These are phyloP conservation scores for Fusarium sp. DNA, from an alignment of 2,329 filamentous ascomycete genomes.

Conservation along the genomic window DNA sequence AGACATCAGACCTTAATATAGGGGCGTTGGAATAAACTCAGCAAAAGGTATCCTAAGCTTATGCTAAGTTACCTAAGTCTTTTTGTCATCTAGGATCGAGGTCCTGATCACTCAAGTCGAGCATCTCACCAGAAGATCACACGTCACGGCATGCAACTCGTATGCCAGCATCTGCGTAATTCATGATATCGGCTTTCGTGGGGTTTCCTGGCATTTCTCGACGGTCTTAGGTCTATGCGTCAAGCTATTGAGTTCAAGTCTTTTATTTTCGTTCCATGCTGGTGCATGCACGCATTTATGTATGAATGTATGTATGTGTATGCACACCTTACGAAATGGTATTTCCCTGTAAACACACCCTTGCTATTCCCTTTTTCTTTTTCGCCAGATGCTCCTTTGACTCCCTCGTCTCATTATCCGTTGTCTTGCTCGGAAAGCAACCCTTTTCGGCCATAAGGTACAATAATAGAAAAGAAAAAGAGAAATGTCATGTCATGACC, in stretches of 20 bases:
- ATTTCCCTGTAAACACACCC: constrained; percentile 7
- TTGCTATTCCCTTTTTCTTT: not conserved
- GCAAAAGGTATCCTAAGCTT: not conserved
- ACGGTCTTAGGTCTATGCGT: not conserved
- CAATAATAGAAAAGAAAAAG: constrained; percentile 4
- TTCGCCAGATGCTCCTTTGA: constrained; percentile 26
- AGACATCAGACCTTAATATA: not conserved
- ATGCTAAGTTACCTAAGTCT: not conserved
- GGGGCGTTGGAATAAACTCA: not conserved
- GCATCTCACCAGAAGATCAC: not conserved
- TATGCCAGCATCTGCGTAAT: not conserved
- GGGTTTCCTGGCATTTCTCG: not conserved
- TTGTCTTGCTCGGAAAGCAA: constrained; percentile 8
- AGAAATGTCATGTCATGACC: constrained; percentile 4
- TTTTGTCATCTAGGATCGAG: not conserved
- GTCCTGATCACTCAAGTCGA: not conserved
- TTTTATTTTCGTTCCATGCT: not conserved
- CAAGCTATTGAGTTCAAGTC: not conserved
- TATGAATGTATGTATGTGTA: not conserved
- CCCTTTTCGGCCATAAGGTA: not conserved
- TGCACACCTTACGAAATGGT: constrained; percentile 3
- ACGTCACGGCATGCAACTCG: not conserved
- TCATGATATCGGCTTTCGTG: constrained; percentile 3
- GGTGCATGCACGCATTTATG: not conserved
- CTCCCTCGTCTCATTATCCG: constrained; percentile 12